Evolutionary conservation across 2,329 filamentous ascomycete species (phyloP), one percentile per base, ranked within the genome.

Genomic region (Passalora sequoiae): DNA sequence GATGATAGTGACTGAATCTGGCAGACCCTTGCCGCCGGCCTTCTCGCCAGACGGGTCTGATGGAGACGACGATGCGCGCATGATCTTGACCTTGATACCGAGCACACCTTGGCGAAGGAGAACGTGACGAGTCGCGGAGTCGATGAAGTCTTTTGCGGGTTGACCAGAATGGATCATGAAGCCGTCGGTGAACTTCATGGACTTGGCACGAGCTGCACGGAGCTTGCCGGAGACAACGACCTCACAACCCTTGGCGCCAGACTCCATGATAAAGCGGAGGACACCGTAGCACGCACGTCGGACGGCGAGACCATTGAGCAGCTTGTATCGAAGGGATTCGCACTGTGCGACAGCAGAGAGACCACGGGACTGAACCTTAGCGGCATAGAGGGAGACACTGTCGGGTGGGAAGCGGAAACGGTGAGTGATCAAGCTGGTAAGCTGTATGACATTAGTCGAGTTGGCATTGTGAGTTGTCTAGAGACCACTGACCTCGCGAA

Each of bases 111-210:
- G 92, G 77, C 94, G 87, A 74, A 98, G 89, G 61, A 98, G 89
- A 66, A 98, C 92, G 87, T 98, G 92, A 66, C 92, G 92, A 68
- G 92, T 97, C 64, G 94, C 94, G 67, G 77, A 81, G 81, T 98
- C 92, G 73, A 98, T 98, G 80, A 98, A 98, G 78, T 98, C 92
- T 77, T 94, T 91, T 69, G 91, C 92, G 68, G 92, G 92, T 75
- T 98, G 92, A 77, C 92, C 92, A 67, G 92, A 98, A 87, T 98
- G 92, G 77, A 98, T 98, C 92, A 98, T 98, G 88, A 98, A 98
- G 72, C 92, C 92, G 75, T 98, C 81, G 74, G 92, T 98, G 85
- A 98, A 98, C 85, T 98, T 98, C 92, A 98, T 98, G 78, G 81
- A 88, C 88, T 98, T 98, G 75, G 92, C 92, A 80, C 92, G 89